These are phyloP conservation scores for Gastrodia elata DNA, from an alignment of 106 monocot genomes.

Conservation along the genomic window DNA sequence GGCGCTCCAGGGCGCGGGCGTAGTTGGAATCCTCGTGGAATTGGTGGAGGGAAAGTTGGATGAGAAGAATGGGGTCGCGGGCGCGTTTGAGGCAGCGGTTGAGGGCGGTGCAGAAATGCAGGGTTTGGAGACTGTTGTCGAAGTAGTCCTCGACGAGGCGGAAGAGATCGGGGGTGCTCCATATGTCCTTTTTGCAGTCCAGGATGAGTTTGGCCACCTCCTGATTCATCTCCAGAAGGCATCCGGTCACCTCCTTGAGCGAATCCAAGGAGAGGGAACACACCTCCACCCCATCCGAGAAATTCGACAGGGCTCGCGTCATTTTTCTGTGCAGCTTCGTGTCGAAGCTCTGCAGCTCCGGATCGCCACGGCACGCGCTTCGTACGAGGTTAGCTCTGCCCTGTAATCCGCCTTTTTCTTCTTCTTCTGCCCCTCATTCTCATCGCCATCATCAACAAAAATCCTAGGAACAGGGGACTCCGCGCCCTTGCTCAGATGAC, in stretches of 20 bases:
- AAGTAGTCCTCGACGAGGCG: conserved; percentile 44
- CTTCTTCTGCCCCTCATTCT: too few relatives aligned
- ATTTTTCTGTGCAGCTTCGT: conserved; percentile 16
- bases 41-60: conserved; percentile 16
- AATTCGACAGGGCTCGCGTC: conserved; percentile 17
- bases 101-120: conserved; percentile 40
- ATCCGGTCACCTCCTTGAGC: conserved; percentile 18
- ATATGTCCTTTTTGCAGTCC: conserved; percentile 30
- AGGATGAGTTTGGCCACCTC: conserved; percentile 33
- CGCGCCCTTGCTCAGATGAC: background rate
- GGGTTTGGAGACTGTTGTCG: conserved; percentile 24
- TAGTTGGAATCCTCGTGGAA: conserved; percentile 16
- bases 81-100: conserved; percentile 32
- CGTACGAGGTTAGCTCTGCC: background rate
- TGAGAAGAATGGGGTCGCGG: conserved; percentile 24
- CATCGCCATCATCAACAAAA: too few relatives aligned
- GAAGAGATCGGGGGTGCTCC: conserved; percentile 29
- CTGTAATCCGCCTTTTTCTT: background rate
- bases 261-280: conserved; percentile 38
- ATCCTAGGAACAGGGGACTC: background rate
- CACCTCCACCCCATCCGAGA: conserved; percentile 5
- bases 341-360: conserved; percentile 8
- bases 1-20: conserved; percentile 20
- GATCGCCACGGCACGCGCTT: background rate
- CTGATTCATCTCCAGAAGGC: conserved; percentile 31